A percentile compares a stretch with the other conserved stretches of the same genome.
Evolutionary conservation across 306 rosid genomes (phyloP).

Genomic region (Carpinus fangiana): DNA sequence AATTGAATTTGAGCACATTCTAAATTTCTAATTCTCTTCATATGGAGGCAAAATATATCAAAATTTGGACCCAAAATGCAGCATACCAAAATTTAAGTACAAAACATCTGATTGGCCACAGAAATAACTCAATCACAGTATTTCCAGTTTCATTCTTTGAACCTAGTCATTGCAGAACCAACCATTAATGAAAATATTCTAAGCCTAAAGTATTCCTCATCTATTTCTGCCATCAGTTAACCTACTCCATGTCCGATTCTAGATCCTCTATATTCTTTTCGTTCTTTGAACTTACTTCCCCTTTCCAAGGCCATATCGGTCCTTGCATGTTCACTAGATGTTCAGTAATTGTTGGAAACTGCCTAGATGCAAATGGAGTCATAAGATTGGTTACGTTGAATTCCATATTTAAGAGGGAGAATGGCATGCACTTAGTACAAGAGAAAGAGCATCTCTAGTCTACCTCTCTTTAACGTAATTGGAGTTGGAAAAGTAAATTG

Average conservation of each 20-base stretch:
- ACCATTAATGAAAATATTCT: not conserved
- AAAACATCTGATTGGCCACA: slow-evolving; percentile 8
- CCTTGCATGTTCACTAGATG: not conserved
- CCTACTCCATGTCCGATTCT: not conserved
- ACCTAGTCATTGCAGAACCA: not conserved
- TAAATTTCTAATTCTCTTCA: slow-evolving; percentile 1
- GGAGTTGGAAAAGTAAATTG: slow-evolving; percentile 93
- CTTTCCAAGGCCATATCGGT: not conserved
- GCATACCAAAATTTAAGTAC: slow-evolving; percentile 5
- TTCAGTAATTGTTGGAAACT: slow-evolving; percentile 1
- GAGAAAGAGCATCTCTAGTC: slow-evolving; percentile 38
- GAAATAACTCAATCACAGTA: slow-evolving; percentile 10
- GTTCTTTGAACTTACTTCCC: not conserved
- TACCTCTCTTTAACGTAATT: slow-evolving; percentile 92
- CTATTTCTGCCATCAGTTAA: not conserved
- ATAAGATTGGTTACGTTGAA: not conserved
- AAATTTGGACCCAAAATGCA: not conserved
- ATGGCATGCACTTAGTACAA: slow-evolving; percentile 5
- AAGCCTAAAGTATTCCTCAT: not conserved
- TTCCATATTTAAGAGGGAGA: not conserved
- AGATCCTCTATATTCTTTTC: not conserved
- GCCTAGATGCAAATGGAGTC: not conserved
- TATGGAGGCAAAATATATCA: not conserved
- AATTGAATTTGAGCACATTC: slow-evolving; percentile 15
- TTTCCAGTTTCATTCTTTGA: not conserved